These are phyloP conservation scores for Fraxinus ornus DNA, from an alignment of 305 asterid species.

Conservation along the genomic window DNA sequence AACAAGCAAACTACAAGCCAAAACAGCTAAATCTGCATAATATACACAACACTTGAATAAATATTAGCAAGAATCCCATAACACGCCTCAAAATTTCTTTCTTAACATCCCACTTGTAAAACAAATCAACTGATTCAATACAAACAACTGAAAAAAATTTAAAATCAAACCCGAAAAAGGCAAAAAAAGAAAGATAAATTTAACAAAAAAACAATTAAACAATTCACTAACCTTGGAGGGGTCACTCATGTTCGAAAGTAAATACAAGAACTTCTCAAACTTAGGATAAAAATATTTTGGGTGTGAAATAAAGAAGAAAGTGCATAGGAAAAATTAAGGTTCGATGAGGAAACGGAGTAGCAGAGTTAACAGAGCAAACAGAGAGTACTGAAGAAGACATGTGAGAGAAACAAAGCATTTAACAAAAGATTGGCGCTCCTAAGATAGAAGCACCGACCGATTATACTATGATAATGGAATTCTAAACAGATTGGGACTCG, in stretches of 20 bases:
- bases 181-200: not conserved
- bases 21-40: constrained; percentile 3
- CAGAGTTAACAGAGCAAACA: constrained; percentile 29
- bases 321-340: constrained; percentile 32
- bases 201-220: not conserved
- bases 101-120: not conserved
- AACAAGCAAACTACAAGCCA: constrained; percentile 16
- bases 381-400: constrained; percentile 41
- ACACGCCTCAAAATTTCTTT: constrained; percentile 3
- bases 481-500: not conserved
- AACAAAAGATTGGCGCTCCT: constrained; percentile 26
- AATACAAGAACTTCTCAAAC: constrained; percentile 23
- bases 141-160: not conserved
- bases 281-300: constrained; percentile 27
- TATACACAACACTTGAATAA: not conserved
- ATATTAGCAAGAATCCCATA: not conserved
- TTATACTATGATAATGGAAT: constrained; percentile 8
- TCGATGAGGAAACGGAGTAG: constrained; percentile 32
- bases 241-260: constrained; percentile 51
- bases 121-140: not conserved
- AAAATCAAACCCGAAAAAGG: constrained; percentile 15
- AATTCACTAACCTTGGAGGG: constrained; percentile 40
- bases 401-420: constrained; percentile 42
- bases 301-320: constrained; percentile 35
- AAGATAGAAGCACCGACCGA: constrained; percentile 42